These are phyloP conservation scores for Cyberlindnera japonica DNA, from an alignment of 805 yeast species.

Conservation along the genomic window DNA sequence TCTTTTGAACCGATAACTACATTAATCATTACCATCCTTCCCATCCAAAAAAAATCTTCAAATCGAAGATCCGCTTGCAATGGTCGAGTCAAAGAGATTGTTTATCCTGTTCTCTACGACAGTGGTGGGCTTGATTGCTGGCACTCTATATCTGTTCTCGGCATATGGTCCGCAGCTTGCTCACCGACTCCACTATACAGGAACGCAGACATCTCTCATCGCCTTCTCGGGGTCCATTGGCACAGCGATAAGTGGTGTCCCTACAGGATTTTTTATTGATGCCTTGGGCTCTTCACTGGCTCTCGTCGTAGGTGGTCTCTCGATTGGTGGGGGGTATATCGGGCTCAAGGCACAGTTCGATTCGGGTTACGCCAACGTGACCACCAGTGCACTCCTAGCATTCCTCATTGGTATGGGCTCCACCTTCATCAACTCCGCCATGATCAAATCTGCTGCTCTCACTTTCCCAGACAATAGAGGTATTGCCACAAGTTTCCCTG, in stretches of 20 bases:
- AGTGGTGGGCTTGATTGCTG: slow-evolving; percentile 53
- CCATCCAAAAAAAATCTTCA: neutral
- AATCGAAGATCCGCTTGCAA: neutral
- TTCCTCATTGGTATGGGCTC: slow-evolving; percentile 65
- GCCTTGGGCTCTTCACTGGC: slow-evolving; percentile 53
- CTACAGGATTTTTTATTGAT: slow-evolving; percentile 66
- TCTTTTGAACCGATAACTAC: too few relatives aligned
- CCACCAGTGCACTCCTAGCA: slow-evolving; percentile 43
- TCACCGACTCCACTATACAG: slow-evolving; percentile 48
- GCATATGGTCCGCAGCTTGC: slow-evolving; percentile 80
- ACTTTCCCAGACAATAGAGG: slow-evolving; percentile 66
- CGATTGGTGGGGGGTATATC: slow-evolving; percentile 52
- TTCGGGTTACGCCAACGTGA: slow-evolving; percentile 35
- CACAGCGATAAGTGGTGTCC: slow-evolving; percentile 58
- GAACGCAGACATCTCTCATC: slow-evolving; percentile 58
- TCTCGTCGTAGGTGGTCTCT: slow-evolving; percentile 45
- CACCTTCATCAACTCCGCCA: slow-evolving; percentile 58
- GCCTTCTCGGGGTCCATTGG: slow-evolving; percentile 71
- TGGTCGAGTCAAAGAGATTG: slow-evolving; percentile 9
- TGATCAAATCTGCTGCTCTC: slow-evolving; percentile 71
- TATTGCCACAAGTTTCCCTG: slow-evolving; percentile 70
- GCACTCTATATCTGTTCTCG: slow-evolving; percentile 71
- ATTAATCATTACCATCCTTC: too few relatives aligned
- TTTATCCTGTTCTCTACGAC: slow-evolving; percentile 21
- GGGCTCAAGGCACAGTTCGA: slow-evolving; percentile 51